Evolutionary conservation across 164 flowering plant genomes (phyloP), one percentile per base, ranked within the genome.

Genomic region (Umbilicus rupestris): DNA sequence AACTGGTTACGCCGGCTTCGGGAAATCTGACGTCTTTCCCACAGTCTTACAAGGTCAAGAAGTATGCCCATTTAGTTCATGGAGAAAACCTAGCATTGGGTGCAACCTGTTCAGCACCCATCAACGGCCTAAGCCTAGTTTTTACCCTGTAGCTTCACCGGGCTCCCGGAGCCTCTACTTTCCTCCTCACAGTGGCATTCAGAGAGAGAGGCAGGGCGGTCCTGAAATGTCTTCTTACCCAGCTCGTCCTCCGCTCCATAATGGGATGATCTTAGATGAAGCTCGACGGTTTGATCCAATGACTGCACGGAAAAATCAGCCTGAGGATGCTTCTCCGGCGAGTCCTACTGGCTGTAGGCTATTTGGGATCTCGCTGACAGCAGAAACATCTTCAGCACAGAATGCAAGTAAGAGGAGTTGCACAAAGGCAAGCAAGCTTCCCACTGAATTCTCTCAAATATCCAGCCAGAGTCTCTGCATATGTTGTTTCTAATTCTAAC

Each of bases 41-140:
- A 82, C 79, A 87, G 98, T 92, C 95, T 87, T 87, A 96, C 96
- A 92, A 89, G 98, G 98, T 92, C 98, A 92, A 92, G 96, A 89
- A 92, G 84, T 87, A 70, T 82, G 80, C 76, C 82, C 85, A 57
- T 76, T 81, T 11, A 75, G 76, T 39, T 47, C 78, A 67, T 83
- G 82, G 90, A 77, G 67, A 47, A 82, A 78, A 59, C 73, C 75
- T 30, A 70, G 69, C 63, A 57, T 75, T 64, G 74, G 82, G 62
- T 70, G 72, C 78, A 77, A 67, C 64, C 44, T 78, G 55, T 74
- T 71, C 65, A 76, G 77, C 73, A 55, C 74, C 60, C 78, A 78
- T 74, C 86, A 73, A 66, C 72, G 73, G 63, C 70, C 84, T 24
- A 75, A 73, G 35, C 71, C 83, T 63, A 68, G 63, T 68, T 75